Percentiles rank a stretch among this genome's conserved stretches.
These are phyloP conservation scores for Glomus cerebriforme DNA, from an alignment of 192 early-diverging fungal species.

Conservation along the genomic window DNA sequence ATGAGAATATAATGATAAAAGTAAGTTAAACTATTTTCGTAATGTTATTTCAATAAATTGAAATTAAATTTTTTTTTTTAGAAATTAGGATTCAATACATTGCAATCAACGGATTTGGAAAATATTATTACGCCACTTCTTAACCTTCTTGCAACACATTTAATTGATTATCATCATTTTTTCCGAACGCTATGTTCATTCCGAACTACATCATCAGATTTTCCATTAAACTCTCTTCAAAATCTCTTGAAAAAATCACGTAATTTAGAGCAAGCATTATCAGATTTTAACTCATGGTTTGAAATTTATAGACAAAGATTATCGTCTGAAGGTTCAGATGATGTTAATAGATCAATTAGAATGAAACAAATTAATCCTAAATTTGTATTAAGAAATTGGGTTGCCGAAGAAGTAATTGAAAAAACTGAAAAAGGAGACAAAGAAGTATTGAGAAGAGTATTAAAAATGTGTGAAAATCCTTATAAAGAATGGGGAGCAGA, in stretches of 20 bases:
- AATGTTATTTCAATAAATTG: neutral
- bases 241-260: neutral
- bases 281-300: neutral
- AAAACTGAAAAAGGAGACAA: slow-evolving; percentile 46
- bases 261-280: neutral
- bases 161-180: slow-evolving; percentile 73
- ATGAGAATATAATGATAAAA: slow-evolving; percentile 58
- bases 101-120: neutral
- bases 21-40: neutral
- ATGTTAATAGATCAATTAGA: slow-evolving; percentile 37
- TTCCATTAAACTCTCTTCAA: neutral
- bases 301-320: neutral
- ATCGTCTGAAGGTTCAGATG: slow-evolving; percentile 18
- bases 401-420: slow-evolving; percentile 68
- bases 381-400: slow-evolving; percentile 80
- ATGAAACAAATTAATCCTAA: slow-evolving; percentile 78
- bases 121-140: neutral
- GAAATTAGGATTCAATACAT: neutral
- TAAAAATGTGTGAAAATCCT: slow-evolving; percentile 33
- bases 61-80: neutral
- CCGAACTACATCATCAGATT: neutral
- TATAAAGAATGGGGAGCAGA: slow-evolving; percentile 32
- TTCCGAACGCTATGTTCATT: slow-evolving; percentile 39
- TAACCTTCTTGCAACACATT: neutral
- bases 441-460: slow-evolving; percentile 37